Base-by-base conservation (phyloP, 2,329 filamentous ascomycete species). In the Cercospora sesami region DNA sequence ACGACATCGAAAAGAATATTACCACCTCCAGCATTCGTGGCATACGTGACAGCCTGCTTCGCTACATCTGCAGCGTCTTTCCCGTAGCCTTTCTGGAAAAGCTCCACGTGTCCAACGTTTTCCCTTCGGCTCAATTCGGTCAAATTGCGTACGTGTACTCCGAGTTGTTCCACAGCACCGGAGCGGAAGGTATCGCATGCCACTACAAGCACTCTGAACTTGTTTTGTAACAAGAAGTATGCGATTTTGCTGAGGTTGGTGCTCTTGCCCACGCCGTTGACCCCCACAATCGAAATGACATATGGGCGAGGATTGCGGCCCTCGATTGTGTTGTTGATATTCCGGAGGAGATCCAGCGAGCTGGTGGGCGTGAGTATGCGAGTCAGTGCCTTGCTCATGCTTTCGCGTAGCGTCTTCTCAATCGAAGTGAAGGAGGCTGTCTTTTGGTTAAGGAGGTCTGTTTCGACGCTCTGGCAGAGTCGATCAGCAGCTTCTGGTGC, bases 191-290 rank as follows among this genome's bases (percentile, higher is more conserved):
- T 99, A 79, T 99, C 94, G 74, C 92, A 95, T 9, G 95, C 94
- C 14, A 93, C 94, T 73, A 99, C 92, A 66, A 99, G 86, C 16
- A 99, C 93, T 77, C 91, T 91, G 84, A 97, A 96, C 79, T 96
- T 94, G 84, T 99, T 99, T 80, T 99, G 94, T 33, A 99, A 85
- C 42, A 99, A 85, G 83, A 99, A 99, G 82, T 95, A 99, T 80
- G 94, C 96, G 73, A 99, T 97, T 81, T 99, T 99, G 80, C 92
- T 94, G 42, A 99, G 85, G 78, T 97, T 98, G 63, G 95, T 99
- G 16, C 94, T 97, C 83, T 99, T 99, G 77, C 95, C 95, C 42
- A 99, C 95, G 64, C 95, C 95, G 79, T 99, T 99, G 78, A 99
- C 95, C 70, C 95, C 95, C 53, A 99, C 95, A 69, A 99, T 97